Evolutionary conservation across 192 early-diverging fungal species (phyloP).

Genomic region (Piromyces finnis): DNA sequence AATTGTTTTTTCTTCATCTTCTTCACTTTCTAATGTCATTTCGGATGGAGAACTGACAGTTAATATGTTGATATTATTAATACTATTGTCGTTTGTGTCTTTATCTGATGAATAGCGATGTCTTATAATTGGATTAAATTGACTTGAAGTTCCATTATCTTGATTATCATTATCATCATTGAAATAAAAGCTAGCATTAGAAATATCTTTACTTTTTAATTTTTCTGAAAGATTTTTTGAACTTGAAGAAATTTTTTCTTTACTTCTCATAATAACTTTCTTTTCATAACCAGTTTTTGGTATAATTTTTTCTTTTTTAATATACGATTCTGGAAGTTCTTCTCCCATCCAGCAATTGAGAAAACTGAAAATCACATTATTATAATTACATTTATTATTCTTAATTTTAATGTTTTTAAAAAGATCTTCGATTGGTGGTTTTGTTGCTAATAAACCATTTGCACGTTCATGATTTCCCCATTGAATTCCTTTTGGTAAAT

Average conservation of each 20-base stretch:
- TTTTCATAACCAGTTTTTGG: background rate
- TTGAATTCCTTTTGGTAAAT: background rate
- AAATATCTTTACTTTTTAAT: background rate
- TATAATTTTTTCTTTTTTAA: background rate
- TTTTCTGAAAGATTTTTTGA: background rate
- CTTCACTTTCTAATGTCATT: too few relatives aligned
- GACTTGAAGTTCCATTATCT: too few relatives aligned
- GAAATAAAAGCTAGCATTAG: too few relatives aligned
- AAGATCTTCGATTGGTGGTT: background rate
- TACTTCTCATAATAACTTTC: background rate
- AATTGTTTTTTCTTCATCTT: too few relatives aligned
- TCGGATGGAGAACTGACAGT: too few relatives aligned
- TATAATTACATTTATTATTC: background rate
- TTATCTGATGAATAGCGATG: too few relatives aligned
- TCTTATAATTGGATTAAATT: too few relatives aligned
- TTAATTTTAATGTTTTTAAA: background rate
- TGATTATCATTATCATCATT: too few relatives aligned
- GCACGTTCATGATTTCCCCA: background rate
- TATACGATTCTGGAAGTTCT: background rate
- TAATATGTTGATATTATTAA: too few relatives aligned
- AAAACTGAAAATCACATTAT: background rate
- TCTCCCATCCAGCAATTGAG: background rate
- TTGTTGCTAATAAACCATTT: background rate
- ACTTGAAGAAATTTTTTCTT: background rate
- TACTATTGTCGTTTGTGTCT: too few relatives aligned